Conservation (phyloP, 306 rosid species). For the Prinsepia uniflora region DNA sequence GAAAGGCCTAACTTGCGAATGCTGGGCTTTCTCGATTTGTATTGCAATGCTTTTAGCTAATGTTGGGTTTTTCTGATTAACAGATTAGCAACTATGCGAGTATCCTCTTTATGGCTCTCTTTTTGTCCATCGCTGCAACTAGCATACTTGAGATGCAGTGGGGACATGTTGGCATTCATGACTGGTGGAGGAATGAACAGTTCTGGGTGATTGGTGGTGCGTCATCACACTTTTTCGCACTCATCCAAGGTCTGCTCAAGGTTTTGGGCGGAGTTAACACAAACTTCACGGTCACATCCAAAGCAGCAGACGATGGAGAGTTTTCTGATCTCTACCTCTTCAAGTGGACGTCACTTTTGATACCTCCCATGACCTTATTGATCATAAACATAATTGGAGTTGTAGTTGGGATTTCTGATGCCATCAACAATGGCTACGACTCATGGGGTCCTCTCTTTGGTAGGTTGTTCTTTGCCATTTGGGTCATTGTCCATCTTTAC, state of each 20-base stretch:
- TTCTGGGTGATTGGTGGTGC: conserved; percentile 98
- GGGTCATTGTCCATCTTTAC: conserved; percentile 91
- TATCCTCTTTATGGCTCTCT: conserved; percentile 81
- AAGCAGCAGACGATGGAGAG: conserved; percentile 92
- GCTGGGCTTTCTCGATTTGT: no score
- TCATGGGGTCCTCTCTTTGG: conserved; percentile 98
- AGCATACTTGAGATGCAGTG: conserved; percentile 96
- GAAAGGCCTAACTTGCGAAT: no score
- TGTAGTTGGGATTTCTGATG: conserved; percentile 79
- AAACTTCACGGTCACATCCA: conserved; percentile 88
- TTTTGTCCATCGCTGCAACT: conserved; percentile 85
- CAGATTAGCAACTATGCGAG: conserved; percentile 99
- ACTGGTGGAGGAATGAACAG: conserved; percentile 99
- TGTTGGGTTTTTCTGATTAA: not conserved
- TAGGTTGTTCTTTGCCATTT: conserved; percentile 86
- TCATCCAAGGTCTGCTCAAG: conserved; percentile 84
- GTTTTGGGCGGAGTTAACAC: conserved; percentile 94
- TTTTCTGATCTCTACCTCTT: conserved; percentile 89
- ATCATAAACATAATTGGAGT: conserved; percentile 83
- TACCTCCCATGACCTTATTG: conserved; percentile 74
- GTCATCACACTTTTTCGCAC: conserved; percentile 89
- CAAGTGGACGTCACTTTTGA: conserved; percentile 89
- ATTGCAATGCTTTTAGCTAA: no score
- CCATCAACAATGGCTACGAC: conserved; percentile 92
- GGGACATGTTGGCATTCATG: conserved; percentile 90